These are phyloP conservation scores for Aspergillus proliferans DNA, from an alignment of 2,329 filamentous ascomycete genomes.

Conservation along the genomic window DNA sequence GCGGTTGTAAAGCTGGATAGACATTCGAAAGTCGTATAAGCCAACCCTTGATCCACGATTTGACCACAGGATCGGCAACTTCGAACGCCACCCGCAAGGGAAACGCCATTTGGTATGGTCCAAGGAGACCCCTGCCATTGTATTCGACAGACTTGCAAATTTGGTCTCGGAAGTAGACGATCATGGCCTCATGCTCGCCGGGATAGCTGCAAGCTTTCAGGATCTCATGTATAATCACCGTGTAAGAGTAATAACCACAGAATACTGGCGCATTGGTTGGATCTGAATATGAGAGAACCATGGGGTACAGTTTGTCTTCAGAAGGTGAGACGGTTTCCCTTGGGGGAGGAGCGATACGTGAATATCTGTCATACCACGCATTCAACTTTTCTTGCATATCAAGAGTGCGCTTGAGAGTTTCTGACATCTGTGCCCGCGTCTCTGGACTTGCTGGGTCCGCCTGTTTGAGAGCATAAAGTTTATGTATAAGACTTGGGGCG, in stretches of 20 bases:
- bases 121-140: constrained; percentile 16
- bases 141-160: constrained; percentile 28
- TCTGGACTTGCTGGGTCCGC: constrained; percentile 8
- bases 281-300: constrained; percentile 17
- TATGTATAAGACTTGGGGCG: constrained; percentile 21
- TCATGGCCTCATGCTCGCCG: constrained; percentile 18
- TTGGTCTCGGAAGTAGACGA: constrained; percentile 20
- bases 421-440: constrained; percentile 9
- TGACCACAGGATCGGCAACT: constrained; percentile 17
- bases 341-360: constrained; percentile 11
- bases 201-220: constrained; percentile 16
- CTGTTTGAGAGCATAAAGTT: constrained; percentile 16
- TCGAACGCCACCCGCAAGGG: constrained; percentile 21
- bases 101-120: constrained; percentile 23
- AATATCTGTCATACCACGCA: constrained; percentile 18
- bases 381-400: constrained; percentile 15
- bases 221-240: constrained; percentile 21
- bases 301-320: constrained; percentile 15
- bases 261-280: constrained; percentile 17
- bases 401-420: constrained; percentile 12
- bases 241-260: constrained; percentile 22
- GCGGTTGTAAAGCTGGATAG: constrained; percentile 19
- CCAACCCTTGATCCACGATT: constrained; percentile 18
- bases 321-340: constrained; percentile 13
- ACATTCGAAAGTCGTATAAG: constrained; percentile 17